phyloP scores from a whole-genome alignment of 768 basidiomycete genomes.

The Trametes elegans region DNA sequence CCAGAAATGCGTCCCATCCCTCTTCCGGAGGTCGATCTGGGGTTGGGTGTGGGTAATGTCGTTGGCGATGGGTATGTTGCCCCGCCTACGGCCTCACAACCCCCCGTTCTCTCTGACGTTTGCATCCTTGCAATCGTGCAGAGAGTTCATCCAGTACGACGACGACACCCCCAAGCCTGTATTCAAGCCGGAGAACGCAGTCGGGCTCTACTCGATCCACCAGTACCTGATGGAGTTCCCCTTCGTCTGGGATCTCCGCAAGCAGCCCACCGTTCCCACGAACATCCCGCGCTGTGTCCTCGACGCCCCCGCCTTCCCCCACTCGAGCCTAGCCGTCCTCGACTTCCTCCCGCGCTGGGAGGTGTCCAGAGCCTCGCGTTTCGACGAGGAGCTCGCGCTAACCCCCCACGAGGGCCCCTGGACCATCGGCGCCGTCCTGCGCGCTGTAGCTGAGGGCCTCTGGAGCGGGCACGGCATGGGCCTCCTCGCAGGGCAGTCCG shows the following conservation, averaged over 20 bases:
- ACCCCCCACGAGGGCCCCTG: not conserved
- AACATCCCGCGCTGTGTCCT: not conserved
- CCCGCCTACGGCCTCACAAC: too few species aligned
- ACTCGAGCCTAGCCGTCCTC: not conserved
- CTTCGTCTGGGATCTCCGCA: not conserved
- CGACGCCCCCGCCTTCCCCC: not conserved
- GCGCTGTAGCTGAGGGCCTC: not conserved
- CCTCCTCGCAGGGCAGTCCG: not conserved
- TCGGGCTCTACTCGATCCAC: not conserved
- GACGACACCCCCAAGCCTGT: not conserved
- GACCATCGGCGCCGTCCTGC: not conserved
- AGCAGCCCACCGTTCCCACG: not conserved
- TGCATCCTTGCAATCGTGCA: too few species aligned
- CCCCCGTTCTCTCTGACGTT: too few species aligned
- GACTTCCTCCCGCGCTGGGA: not conserved
- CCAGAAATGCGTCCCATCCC: too few species aligned
- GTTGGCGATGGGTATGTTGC: too few species aligned
- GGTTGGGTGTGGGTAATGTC: too few species aligned
- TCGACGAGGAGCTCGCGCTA: too few species aligned
- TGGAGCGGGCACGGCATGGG: not conserved
- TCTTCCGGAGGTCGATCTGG: too few species aligned
- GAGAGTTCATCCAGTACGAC: too few species aligned
- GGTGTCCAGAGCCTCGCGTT: not conserved
- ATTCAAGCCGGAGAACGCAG: not conserved
- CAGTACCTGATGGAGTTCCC: not conserved